A percentile compares a stretch with the other conserved stretches of the same genome.
Conservation (phyloP, 805 yeast genomes). For the Suhomyces xylopsoci region DNA sequence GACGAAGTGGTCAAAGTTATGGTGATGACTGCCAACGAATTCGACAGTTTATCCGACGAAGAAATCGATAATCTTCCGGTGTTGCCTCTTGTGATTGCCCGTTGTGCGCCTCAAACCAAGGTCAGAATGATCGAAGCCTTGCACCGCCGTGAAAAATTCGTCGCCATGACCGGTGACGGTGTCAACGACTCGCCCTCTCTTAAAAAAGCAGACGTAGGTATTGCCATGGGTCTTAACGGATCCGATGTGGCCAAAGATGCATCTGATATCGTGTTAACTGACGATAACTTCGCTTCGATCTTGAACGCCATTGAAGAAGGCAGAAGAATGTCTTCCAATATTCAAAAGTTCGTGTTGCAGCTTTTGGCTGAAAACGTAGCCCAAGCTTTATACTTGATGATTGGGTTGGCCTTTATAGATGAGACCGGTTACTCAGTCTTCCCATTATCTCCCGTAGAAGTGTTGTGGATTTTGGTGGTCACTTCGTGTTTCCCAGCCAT, state of each 20-base stretch:
- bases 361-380: slow-evolving; percentile 65
- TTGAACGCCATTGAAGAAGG: slow-evolving; percentile 79
- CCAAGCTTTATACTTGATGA: slow-evolving; percentile 62
- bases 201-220: slow-evolving; percentile 76
- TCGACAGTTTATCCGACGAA: slow-evolving; percentile 29
- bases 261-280: slow-evolving; percentile 67
- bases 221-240: slow-evolving; percentile 78
- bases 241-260: slow-evolving; percentile 87
- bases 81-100: slow-evolving; percentile 38
- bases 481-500: slow-evolving; percentile 83
- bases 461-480: slow-evolving; percentile 73
- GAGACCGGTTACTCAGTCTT: slow-evolving; percentile 65
- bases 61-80: slow-evolving; percentile 36
- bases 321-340: slow-evolving; percentile 72
- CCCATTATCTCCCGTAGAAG: slow-evolving; percentile 75
- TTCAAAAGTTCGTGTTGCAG: slow-evolving; percentile 75
- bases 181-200: slow-evolving; percentile 79
- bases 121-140: slow-evolving; percentile 42
- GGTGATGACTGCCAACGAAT: slow-evolving; percentile 39
- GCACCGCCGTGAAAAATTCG: slow-evolving; percentile 35
- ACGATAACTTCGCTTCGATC: slow-evolving; percentile 76
- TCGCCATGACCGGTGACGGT: slow-evolving; percentile 57
- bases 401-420: slow-evolving; percentile 73
- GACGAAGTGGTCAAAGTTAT: slow-evolving; percentile 51
- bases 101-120: slow-evolving; percentile 42